These are phyloP conservation scores for Noccaea caerulescens DNA, from an alignment of 345 rosid genomes.

Conservation along the genomic window DNA sequence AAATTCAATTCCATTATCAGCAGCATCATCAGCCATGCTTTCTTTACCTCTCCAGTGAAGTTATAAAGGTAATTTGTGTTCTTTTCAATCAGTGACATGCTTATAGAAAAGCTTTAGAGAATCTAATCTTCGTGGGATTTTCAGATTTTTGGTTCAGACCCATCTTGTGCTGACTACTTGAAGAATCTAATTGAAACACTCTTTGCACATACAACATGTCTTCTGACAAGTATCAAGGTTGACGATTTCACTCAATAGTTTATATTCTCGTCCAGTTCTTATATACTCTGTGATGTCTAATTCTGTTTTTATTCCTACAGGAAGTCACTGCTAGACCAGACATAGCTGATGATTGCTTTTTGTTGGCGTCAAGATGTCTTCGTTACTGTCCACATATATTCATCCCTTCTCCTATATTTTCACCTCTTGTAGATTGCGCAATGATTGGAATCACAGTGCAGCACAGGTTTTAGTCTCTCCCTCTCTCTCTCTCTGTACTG, in stretches of 20 bases:
- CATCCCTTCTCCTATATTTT: constrained; percentile 79
- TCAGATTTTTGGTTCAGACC: constrained; percentile 98
- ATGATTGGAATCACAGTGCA: constrained; percentile 89
- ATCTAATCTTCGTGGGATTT: constrained; percentile 30
- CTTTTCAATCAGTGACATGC: constrained; percentile 17
- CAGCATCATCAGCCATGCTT: constrained; percentile 98
- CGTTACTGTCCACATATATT: constrained; percentile 93
- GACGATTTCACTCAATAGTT: constrained; percentile 23
- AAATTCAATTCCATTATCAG: constrained; percentile 86
- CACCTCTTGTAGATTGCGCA: constrained; percentile 78
- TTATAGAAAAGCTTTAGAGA: constrained; percentile 32
- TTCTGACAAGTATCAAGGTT: constrained; percentile 87
- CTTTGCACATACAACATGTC: constrained; percentile 79
- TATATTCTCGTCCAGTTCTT: constrained; percentile 19
- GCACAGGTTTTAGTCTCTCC: constrained; percentile 65
- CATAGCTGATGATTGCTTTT: constrained; percentile 93
- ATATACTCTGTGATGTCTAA: constrained; percentile 13
- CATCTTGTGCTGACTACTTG: constrained; percentile 81
- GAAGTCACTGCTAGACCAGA: constrained; percentile 95
- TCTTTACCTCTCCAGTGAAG: constrained; percentile 98
- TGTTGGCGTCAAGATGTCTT: constrained; percentile 94
- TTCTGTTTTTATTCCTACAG: constrained; percentile 52
- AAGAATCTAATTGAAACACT: constrained; percentile 89
- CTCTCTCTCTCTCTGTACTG: background rate
- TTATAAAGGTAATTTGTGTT: constrained; percentile 72